These are phyloP conservation scores for Chaetomium sp. DNA, from an alignment of 2,329 filamentous ascomycete species.

Conservation along the genomic window DNA sequence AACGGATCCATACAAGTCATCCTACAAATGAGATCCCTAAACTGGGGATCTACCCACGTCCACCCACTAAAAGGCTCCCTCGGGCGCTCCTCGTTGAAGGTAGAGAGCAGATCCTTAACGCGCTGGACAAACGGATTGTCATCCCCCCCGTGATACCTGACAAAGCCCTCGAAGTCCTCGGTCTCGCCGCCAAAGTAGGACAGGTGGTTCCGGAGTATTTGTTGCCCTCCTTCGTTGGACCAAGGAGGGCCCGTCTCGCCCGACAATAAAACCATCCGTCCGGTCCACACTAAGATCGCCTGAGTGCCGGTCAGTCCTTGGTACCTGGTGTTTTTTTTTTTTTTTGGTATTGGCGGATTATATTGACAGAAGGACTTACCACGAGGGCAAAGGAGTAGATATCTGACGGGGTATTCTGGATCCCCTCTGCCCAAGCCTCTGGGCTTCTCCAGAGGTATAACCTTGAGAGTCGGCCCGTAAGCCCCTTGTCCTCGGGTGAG, in stretches of 20 bases:
- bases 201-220: conserved; percentile 7
- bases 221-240: conserved; percentile 1
- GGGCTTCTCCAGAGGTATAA: conserved; percentile 12
- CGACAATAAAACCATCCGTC: conserved; percentile 6
- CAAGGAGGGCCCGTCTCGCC: conserved; percentile 3
- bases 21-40: conserved; percentile 7
- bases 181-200: neutral
- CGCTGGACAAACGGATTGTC: conserved; percentile 5
- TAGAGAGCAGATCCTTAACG: neutral
- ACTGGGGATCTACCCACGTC: conserved; percentile 3
- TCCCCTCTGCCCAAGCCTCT: conserved; percentile 8
- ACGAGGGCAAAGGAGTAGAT: conserved; percentile 10
- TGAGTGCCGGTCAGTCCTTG: neutral
- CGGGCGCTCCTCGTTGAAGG: neutral
- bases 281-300: conserved; percentile 9
- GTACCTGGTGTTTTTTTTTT: neutral
- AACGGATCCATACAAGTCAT: conserved; percentile 7
- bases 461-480: conserved; percentile 4
- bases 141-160: conserved; percentile 9
- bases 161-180: conserved; percentile 5
- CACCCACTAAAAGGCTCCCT: conserved; percentile 3
- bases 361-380: neutral
- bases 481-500: conserved; percentile 1
- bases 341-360: too few relatives aligned
- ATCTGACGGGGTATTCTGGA: conserved; percentile 7